A percentile compares a stretch with the other conserved stretches of the same genome.
phyloP scores from a whole-genome alignment of 2,329 filamentous ascomycete genomes.

The Claviceps capensis region DNA sequence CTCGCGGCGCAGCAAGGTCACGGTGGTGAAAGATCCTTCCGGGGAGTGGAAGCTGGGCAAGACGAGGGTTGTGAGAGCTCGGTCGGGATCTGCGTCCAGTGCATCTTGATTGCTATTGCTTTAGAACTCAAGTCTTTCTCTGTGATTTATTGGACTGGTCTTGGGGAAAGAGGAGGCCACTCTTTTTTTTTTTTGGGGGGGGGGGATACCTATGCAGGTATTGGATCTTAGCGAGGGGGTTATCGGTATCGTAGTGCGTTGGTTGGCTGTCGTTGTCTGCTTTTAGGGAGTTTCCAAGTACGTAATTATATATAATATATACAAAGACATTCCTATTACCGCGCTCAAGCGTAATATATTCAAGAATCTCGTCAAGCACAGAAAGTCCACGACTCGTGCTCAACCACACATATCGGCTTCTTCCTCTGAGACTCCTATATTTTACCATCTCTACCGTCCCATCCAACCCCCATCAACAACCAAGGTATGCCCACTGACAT shows the following conservation, averaged over 20 bases:
- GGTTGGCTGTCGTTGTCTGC: too few relatives aligned
- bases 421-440: not conserved
- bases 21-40: constrained; percentile 7
- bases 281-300: too few relatives aligned
- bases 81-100: constrained; percentile 6
- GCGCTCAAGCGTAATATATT: too few relatives aligned
- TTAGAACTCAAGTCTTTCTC: not conserved
- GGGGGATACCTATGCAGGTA: too few relatives aligned
- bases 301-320: too few relatives aligned
- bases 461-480: constrained; percentile 90
- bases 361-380: not conserved
- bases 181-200: not conserved
- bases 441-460: constrained; percentile 44
- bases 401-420: not conserved
- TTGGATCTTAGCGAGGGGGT: too few relatives aligned
- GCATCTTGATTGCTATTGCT: not conserved
- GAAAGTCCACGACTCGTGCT: too few relatives aligned
- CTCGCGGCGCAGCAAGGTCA: constrained; percentile 12
- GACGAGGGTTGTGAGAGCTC: constrained; percentile 12
- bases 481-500: constrained; percentile 70
- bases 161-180: not conserved
- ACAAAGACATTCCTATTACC: too few relatives aligned
- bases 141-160: too few relatives aligned
- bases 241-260: too few relatives aligned
- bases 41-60: constrained; percentile 12